These are phyloP conservation scores for Venturia oleaginea DNA, from an alignment of 2,329 filamentous ascomycete species.

Conservation along the genomic window DNA sequence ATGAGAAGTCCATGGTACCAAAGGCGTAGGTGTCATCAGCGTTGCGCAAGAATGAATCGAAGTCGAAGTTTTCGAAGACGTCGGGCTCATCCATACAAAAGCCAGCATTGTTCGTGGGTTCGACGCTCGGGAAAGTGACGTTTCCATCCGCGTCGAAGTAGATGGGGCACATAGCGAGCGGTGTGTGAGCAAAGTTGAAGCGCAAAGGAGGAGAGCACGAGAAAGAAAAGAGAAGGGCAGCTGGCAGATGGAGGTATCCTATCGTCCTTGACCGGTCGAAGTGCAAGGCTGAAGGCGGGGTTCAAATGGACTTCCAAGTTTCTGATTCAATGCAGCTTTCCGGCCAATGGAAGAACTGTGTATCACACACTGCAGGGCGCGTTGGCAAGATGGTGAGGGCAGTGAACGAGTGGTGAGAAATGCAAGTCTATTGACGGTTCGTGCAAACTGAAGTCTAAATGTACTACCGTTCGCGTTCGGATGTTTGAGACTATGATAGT, in stretches of 20 bases:
- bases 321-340: background rate
- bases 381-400: background rate
- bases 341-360: background rate
- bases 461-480: no score
- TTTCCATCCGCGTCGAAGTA: background rate
- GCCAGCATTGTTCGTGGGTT: background rate
- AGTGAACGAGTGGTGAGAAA: background rate
- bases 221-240: background rate
- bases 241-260: background rate
- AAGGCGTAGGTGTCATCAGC: background rate
- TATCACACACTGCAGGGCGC: background rate
- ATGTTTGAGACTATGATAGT: no score
- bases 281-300: constrained; percentile 1
- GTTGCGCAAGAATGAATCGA: background rate
- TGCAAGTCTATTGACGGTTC: background rate
- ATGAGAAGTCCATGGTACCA: background rate
- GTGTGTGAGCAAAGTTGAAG: background rate
- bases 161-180: background rate
- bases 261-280: background rate
- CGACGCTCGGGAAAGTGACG: background rate
- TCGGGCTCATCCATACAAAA: background rate
- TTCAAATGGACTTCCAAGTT: background rate
- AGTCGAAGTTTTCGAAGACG: background rate
- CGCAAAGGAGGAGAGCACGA: background rate
- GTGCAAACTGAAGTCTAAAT: background rate